Base-by-base conservation (phyloP, 306 rosid genomes). In the Malus asiatica region DNA sequence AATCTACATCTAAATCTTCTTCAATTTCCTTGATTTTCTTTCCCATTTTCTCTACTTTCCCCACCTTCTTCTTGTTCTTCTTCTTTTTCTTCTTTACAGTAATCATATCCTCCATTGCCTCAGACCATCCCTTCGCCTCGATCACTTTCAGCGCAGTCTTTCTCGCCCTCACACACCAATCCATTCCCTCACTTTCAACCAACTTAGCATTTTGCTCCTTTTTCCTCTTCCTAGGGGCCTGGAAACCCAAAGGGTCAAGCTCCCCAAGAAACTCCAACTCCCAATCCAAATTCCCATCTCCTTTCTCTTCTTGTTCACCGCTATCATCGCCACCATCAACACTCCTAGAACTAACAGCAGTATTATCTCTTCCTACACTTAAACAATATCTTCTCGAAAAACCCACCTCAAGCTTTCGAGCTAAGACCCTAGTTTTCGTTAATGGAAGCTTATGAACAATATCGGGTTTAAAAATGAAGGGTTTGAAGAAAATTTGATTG, bases 141-240 rank as follows among this genome's bases (percentile, higher is more conserved):
- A 92, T 89, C 16, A 90, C 83, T 53, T 83, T 82, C 44, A 95
- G 85, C 2, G 98, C 97, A 61, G 83, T 69, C 82, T 85, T 82
- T 80, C 97, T 88, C 22, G 98, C 97, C 73, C 90, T 87, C 80
- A 80, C 74, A 63, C 97, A 90, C 98, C 98, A 95, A 70, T 89
- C 98, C 97, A 90, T 92, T 71, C 83, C 89, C 33, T 86, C 90
- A 40, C 81, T 78, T 22, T 90, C 83, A 76, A 88, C 81, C 76
- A 90, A n/a, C 83, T 70, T 80, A 11, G 89, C 84, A 27, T 38
- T 79, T 66, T 81, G 84, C 42, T 78, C 84, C 67, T 85, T 87
- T 35, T 55, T 90, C 77, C 79, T 87, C 82, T 89, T 91, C 79
- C 81, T 83, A 19, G 96, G 96, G 74, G 88, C 77, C 52, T 84